phyloP scores from a whole-genome alignment of 139 green algal species.

The Micractinium sp. region DNA sequence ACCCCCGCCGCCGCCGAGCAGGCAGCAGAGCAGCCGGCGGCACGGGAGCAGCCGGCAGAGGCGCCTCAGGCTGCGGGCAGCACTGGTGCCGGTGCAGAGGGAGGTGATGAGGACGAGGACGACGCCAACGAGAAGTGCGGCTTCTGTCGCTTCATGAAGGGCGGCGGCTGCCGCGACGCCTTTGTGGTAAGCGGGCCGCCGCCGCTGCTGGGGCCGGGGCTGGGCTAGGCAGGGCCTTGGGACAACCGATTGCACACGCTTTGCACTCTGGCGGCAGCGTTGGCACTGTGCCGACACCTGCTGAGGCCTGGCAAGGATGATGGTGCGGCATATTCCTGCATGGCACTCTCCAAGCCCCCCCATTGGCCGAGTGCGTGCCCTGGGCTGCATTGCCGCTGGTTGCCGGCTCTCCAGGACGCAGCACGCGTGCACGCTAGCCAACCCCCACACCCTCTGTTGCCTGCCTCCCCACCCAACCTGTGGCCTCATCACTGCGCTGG shows the following conservation, averaged over 20 bases:
- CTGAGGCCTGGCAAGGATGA: not conserved
- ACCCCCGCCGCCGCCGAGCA: not conserved
- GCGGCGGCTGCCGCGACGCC: constrained; percentile 68
- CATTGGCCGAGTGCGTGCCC: no score
- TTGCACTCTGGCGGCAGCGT: no score
- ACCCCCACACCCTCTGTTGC: no score
- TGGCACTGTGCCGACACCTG: not conserved
- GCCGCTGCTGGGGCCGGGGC: not conserved
- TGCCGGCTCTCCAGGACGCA: no score
- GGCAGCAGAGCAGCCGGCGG: not conserved
- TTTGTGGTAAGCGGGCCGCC: constrained; percentile 57
- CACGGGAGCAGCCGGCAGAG: not conserved
- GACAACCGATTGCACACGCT: not conserved
- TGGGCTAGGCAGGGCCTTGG: not conserved
- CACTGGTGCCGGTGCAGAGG: not conserved
- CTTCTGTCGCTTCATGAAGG: constrained; percentile 93
- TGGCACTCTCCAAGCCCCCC: no score
- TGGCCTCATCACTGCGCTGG: no score
- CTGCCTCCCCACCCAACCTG: no score
- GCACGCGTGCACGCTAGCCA: not conserved
- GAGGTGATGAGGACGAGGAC: constrained; percentile 66
- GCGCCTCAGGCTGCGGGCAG: not conserved
- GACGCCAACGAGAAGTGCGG: constrained; percentile 83
- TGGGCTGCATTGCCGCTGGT: no score
- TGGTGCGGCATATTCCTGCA: not conserved